phyloP scores from a whole-genome alignment of 2,329 filamentous ascomycete species.

The Periconia sp. region DNA sequence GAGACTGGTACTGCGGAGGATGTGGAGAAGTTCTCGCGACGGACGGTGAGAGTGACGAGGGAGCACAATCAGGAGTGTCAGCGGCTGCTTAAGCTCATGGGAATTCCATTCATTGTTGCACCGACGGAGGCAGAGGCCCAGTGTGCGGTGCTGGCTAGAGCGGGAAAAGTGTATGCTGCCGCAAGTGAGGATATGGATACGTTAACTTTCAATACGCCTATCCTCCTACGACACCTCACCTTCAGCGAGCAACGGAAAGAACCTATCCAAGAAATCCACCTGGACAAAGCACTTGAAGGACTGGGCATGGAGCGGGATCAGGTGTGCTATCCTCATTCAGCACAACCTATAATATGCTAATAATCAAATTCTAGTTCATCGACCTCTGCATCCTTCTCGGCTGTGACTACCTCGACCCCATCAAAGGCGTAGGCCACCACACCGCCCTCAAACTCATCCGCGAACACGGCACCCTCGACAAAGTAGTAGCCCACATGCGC shows the following conservation, averaged over 20 bases:
- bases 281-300: constrained; percentile 85
- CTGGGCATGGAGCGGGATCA: constrained; percentile 86
- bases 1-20: constrained; percentile 97
- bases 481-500: constrained; percentile 82
- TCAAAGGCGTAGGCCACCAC: constrained; percentile 90
- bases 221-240: constrained; percentile 89
- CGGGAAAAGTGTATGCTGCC: constrained; percentile 94
- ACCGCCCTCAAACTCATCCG: constrained; percentile 94
- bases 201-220: constrained; percentile 90
- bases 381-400: constrained; percentile 97
- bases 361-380: constrained; percentile 73
- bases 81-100: constrained; percentile 89
- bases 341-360: constrained; percentile 4
- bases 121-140: constrained; percentile 98
- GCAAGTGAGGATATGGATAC: constrained; percentile 99
- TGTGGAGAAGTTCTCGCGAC: constrained; percentile 94
- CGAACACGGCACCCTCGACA: constrained; percentile 86
- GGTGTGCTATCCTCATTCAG: constrained; percentile 55
- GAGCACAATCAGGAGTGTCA: constrained; percentile 98
- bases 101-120: constrained; percentile 91
- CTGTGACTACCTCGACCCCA: constrained; percentile 96
- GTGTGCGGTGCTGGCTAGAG: constrained; percentile 86
- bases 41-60: constrained; percentile 91
- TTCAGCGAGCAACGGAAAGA: constrained; percentile 98
- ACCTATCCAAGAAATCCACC: constrained; percentile 92